phyloP scores from a whole-genome alignment of 2,329 filamentous ascomycete species.

The Chaetothyriales sp. region DNA sequence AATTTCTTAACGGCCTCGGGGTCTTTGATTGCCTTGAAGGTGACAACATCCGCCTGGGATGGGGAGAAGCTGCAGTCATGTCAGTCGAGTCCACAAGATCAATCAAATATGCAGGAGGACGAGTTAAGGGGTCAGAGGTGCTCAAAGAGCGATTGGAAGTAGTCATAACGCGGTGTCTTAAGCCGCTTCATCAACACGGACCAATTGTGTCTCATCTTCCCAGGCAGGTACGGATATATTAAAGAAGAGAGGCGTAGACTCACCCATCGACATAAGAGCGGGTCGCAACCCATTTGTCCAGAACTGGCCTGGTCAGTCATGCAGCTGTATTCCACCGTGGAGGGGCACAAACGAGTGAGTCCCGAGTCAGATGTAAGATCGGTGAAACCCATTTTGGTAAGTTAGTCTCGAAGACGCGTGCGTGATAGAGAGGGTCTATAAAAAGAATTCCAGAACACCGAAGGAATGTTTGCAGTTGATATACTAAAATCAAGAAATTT shows the following conservation, averaged over 20 bases:
- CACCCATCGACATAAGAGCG: slow-evolving; percentile 75
- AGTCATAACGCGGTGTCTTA: slow-evolving; percentile 79
- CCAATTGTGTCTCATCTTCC: slow-evolving; percentile 74
- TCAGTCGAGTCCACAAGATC: slow-evolving; percentile 4
- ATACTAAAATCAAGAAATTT: background rate
- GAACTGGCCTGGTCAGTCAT: slow-evolving; percentile 32
- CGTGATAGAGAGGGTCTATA: background rate
- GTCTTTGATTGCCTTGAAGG: slow-evolving; percentile 74
- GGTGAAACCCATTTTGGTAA: slow-evolving; percentile 46
- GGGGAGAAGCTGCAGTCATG: slow-evolving; percentile 41
- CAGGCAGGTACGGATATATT: slow-evolving; percentile 19
- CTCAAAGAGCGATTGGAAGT: slow-evolving; percentile 56
- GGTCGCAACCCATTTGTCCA: slow-evolving; percentile 59
- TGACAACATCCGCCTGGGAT: slow-evolving; percentile 89
- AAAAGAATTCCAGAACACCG: background rate
- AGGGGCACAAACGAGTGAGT: slow-evolving; percentile 38
- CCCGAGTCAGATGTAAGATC: slow-evolving; percentile 49
- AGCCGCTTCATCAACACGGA: slow-evolving; percentile 92
- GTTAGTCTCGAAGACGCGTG: background rate
- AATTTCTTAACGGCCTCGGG: slow-evolving; percentile 70
- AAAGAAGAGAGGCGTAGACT: slow-evolving; percentile 28
- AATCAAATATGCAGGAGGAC: slow-evolving; percentile 3
- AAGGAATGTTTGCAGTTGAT: background rate
- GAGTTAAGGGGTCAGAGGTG: slow-evolving; percentile 48
- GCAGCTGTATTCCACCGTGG: slow-evolving; percentile 1